Evolutionary conservation across 805 yeast genomes (phyloP).

Genomic region (Teunomyces pallodes): DNA sequence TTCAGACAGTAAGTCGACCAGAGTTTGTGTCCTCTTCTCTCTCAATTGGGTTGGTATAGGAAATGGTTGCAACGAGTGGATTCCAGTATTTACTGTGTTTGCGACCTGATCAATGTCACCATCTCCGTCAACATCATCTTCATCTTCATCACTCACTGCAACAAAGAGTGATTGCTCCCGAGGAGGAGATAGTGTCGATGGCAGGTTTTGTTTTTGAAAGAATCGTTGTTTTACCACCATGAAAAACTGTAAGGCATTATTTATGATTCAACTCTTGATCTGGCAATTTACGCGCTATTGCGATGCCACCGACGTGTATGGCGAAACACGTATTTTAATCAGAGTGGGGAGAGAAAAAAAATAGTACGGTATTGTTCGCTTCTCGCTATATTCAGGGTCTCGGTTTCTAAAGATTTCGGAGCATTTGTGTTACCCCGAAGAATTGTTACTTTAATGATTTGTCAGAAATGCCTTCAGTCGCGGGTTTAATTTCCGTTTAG

Average conservation of each 20-base stretch:
- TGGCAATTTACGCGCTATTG: not conserved
- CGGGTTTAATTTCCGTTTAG: not conserved
- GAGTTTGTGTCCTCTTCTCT: constrained; percentile 3
- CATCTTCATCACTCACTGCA: constrained; percentile 2
- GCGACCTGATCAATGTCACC: not conserved
- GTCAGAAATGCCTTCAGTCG: not conserved
- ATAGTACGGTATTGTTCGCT: not conserved
- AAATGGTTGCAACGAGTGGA: not conserved
- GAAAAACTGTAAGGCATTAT: not conserved
- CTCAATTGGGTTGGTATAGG: not conserved
- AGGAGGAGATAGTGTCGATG: not conserved
- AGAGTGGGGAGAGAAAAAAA: not conserved
- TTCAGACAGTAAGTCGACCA: constrained; percentile 3
- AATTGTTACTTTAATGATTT: no score
- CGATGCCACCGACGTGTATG: not conserved
- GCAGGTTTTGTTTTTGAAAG: not conserved
- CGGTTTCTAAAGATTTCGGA: not conserved
- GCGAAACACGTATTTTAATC: not conserved
- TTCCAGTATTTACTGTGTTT: no score
- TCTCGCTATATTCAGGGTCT: not conserved
- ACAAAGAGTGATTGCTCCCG: constrained; percentile 4
- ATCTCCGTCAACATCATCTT: not conserved
- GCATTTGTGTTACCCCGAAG: no score
- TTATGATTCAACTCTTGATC: not conserved
- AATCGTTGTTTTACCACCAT: constrained; percentile 1